Percentiles rank a stretch among this genome's conserved stretches.
phyloP scores from a whole-genome alignment of 495 filamentous ascomycete species.

The Podospora pseudoanserina region DNA sequence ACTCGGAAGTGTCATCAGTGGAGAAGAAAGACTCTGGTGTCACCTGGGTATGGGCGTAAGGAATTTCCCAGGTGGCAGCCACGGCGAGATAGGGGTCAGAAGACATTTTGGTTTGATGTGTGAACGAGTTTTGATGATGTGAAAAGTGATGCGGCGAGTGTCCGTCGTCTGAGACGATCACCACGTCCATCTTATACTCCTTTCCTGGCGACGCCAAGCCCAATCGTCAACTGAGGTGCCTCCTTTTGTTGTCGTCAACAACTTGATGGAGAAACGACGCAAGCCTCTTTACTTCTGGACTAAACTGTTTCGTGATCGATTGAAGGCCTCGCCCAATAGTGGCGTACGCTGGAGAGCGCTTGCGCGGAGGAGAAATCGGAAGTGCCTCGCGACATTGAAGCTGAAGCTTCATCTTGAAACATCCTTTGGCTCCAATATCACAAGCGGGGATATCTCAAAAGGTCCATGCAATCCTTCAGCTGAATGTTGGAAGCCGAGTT shows the following conservation, averaged over 20 bases:
- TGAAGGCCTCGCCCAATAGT: not conserved
- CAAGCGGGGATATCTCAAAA: too few species aligned
- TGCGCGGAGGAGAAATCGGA: not conserved
- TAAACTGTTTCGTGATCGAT: not conserved
- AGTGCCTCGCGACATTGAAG: not conserved
- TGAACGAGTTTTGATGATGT: not conserved
- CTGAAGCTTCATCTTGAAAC: not conserved
- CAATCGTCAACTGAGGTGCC: too few species aligned
- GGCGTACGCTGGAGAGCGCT: not conserved
- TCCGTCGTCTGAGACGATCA: too few species aligned
- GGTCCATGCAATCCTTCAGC: too few species aligned
- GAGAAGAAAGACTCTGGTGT: conserved; percentile 11
- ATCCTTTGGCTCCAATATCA: too few species aligned
- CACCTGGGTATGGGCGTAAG: not conserved
- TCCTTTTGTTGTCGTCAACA: too few species aligned
- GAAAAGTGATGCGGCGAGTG: not conserved
- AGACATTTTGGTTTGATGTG: not conserved
- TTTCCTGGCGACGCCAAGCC: too few species aligned
- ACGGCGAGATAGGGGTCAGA: not conserved
- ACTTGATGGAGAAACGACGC: not conserved
- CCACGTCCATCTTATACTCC: too few species aligned
- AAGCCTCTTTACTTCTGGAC: not conserved
- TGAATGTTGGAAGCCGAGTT: too few species aligned
- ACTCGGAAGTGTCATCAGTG: conserved; percentile 20
- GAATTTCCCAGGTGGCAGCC: conserved; percentile 1